phyloP scores from a whole-genome alignment of 305 asterid genomes.

The Rubia peregrina region DNA sequence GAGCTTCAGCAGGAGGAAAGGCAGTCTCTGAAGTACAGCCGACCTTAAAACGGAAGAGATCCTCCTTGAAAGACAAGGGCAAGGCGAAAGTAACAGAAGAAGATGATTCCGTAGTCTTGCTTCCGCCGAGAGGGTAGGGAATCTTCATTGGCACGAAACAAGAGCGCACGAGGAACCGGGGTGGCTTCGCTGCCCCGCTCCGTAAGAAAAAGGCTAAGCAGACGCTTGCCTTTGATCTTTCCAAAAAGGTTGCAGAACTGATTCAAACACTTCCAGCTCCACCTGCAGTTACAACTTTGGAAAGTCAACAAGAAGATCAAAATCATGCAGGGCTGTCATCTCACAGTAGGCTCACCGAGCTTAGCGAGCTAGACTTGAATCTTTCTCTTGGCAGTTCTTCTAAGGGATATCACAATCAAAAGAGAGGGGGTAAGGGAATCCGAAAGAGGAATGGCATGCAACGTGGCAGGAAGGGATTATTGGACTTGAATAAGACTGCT shows the following conservation, averaged over 20 bases:
- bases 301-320: constrained; percentile 6
- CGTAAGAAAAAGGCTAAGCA: constrained; percentile 19
- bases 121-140: constrained; percentile 20
- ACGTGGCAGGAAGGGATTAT: constrained; percentile 14
- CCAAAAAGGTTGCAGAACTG: constrained; percentile 13
- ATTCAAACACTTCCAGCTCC: constrained; percentile 15
- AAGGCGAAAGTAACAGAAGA: constrained; percentile 13
- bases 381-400: constrained; percentile 17
- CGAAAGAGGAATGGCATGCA: constrained; percentile 14
- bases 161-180: not conserved
- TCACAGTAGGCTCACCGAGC: constrained; percentile 3
- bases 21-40: constrained; percentile 15
- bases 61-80: constrained; percentile 20
- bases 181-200: constrained; percentile 3
- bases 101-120: constrained; percentile 14
- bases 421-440: constrained; percentile 6
- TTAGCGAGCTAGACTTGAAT: constrained; percentile 13
- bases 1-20: constrained; percentile 18
- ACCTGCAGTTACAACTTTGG: constrained; percentile 11
- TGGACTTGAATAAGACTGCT: constrained; percentile 57
- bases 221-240: not conserved
- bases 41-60: constrained; percentile 24
- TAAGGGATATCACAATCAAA: not conserved
- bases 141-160: constrained; percentile 2
- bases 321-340: constrained; percentile 9